phyloP scores from a whole-genome alignment of 495 filamentous ascomycete genomes.

The Trichoderma virens region DNA sequence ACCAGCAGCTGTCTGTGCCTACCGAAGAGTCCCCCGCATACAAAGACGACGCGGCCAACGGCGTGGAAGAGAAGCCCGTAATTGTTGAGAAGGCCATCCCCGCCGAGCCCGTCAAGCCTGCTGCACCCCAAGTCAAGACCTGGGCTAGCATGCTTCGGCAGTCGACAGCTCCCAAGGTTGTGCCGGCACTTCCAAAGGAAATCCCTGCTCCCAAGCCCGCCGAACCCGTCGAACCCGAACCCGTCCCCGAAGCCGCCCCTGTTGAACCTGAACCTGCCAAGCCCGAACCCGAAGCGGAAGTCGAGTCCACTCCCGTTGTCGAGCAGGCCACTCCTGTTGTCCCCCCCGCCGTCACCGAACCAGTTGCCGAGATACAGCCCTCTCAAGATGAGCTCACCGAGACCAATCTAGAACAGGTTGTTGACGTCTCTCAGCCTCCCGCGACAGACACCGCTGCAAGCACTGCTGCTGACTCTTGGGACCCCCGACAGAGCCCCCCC shows the following conservation, averaged over 20 bases:
- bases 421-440: constrained; percentile 66
- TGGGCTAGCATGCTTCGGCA: constrained; percentile 52
- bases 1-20: constrained; percentile 37
- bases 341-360: constrained; percentile 34
- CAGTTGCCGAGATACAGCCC: constrained; percentile 50
- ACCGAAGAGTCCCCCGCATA: constrained; percentile 40
- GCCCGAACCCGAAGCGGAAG: constrained; percentile 21
- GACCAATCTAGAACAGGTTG: constrained; percentile 82
- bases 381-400: constrained; percentile 84
- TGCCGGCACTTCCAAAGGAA: constrained; percentile 32
- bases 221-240: constrained; percentile 34
- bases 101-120: constrained; percentile 23
- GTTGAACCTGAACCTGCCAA: constrained; percentile 29
- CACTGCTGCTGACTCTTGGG: constrained; percentile 76
- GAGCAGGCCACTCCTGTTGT: constrained; percentile 15
- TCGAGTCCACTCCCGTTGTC: constrained; percentile 20
- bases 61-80: not conserved
- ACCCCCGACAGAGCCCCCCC: constrained; percentile 48
- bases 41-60: constrained; percentile 13
- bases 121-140: constrained; percentile 36
- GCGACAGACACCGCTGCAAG: constrained; percentile 82
- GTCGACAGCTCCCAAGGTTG: constrained; percentile 32
- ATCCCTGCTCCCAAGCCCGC: constrained; percentile 28
- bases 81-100: not conserved
- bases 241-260: constrained; percentile 23